A percentile compares a stretch with the other conserved stretches of the same genome.
phyloP scores from a whole-genome alignment of 805 yeast genomes.

The Lipomyces yamadae region DNA sequence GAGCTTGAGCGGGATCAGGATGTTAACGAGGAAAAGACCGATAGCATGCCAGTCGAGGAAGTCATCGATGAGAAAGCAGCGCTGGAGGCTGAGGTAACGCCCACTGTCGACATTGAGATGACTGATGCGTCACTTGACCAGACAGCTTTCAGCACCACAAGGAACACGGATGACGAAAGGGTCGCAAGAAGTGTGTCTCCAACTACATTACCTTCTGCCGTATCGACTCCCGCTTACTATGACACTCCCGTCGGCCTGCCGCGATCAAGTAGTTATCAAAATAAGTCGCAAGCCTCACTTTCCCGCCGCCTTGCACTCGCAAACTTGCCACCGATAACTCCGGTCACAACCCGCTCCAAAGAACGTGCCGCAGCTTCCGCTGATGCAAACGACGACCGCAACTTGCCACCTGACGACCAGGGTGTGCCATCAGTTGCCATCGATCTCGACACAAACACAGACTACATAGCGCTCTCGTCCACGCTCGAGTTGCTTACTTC shows the following conservation, averaged over 20 bases:
- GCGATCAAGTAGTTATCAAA: background rate
- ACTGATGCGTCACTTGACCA: background rate
- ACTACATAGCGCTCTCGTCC: slow-evolving; percentile 44
- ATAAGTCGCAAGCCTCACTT: slow-evolving; percentile 13
- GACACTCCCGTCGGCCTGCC: background rate
- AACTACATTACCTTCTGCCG: background rate
- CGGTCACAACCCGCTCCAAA: slow-evolving; percentile 36
- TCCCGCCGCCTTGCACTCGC: slow-evolving; percentile 35
- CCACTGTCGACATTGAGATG: slow-evolving; percentile 10
- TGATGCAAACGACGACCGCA: background rate
- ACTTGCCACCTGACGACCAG: slow-evolving; percentile 6
- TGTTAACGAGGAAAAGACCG: background rate
- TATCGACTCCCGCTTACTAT: slow-evolving; percentile 2
- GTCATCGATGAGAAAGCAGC: slow-evolving; percentile 15
- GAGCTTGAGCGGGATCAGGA: background rate
- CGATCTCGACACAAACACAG: slow-evolving; percentile 40
- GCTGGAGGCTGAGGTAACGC: slow-evolving; percentile 12
- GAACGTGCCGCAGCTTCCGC: slow-evolving; percentile 27
- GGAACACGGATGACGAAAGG: background rate
- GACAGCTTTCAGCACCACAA: background rate
- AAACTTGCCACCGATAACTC: slow-evolving; percentile 37
- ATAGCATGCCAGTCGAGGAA: background rate
- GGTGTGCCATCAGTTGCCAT: slow-evolving; percentile 29
- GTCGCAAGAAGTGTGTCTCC: background rate
- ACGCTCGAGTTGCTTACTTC: slow-evolving; percentile 40